Evolutionary conservation across 78 protist genomes (phyloP), one percentile per base, ranked within the genome.

Genomic region (Dictyostelium firmibasis): DNA sequence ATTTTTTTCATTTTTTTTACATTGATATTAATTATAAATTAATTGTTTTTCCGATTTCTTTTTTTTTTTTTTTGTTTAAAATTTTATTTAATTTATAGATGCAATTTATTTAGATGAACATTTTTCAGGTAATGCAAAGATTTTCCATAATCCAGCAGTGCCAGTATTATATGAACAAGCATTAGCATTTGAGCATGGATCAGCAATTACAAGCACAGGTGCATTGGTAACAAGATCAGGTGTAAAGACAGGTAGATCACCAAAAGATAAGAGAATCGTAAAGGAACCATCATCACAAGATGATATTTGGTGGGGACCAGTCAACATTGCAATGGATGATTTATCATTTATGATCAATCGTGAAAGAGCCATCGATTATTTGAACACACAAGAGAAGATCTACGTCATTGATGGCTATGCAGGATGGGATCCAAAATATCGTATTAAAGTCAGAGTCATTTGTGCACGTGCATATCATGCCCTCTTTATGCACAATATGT

Each of bases 401-500:
- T 98, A 81, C 86, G 99, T 98, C 31, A 75, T 98, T 47, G 99
- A 98, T 83, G 98, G 96, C 8, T 97, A 38, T 64, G 99, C 98
- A 0, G 98, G 99, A n/a, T 87, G 96, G 95, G 98, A 98, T 79
- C 91, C 97, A 27, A 14, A 64, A 47, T 91, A 97, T 92, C 88
- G 98, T 64, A 67, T 97, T 87, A 97, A 97, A 95, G 96, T 97
- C 13, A 91, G 99, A 41, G 96, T 98, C 81, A 47, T 98, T 84
- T 87, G 97, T 82, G 77, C 96, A 13, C 86, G 96, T 29, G 98
- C 99, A 7, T 98, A 98, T 86, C 99, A 98, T 83, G 99, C 98
- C 1, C 95, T 98, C 72, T 98, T 98, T 91, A 97, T 98, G 98
- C 86, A 84, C 85, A 98, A 97, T 96, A 98, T 98, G 99, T 92